These are phyloP conservation scores for Talaromyces piceae DNA, from an alignment of 2,329 filamentous ascomycete species.

Conservation along the genomic window DNA sequence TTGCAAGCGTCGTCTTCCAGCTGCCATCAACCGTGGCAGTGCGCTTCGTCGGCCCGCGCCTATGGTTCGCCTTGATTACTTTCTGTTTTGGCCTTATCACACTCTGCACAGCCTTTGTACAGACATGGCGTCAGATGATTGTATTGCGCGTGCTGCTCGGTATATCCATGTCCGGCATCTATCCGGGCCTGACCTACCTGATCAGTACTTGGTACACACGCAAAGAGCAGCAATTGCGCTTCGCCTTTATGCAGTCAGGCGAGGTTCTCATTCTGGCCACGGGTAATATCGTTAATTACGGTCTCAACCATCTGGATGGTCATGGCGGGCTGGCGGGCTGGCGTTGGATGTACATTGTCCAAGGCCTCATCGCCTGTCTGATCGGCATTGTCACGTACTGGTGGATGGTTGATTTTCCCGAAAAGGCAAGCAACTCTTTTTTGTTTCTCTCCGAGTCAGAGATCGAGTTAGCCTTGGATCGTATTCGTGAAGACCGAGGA, in stretches of 20 bases:
- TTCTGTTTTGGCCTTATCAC: slow-evolving; percentile 58
- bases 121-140: slow-evolving; percentile 63
- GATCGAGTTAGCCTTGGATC: slow-evolving; percentile 47
- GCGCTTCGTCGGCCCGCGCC: slow-evolving; percentile 55
- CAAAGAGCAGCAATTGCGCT: slow-evolving; percentile 58
- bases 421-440: slow-evolving; percentile 50
- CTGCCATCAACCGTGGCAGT: slow-evolving; percentile 61
- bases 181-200: slow-evolving; percentile 38
- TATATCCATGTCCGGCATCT: slow-evolving; percentile 49
- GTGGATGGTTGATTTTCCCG: slow-evolving; percentile 66
- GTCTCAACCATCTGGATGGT: slow-evolving; percentile 57
- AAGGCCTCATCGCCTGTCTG: slow-evolving; percentile 53
- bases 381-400: slow-evolving; percentile 57
- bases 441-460: slow-evolving; percentile 52
- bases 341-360: slow-evolving; percentile 64
- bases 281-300: slow-evolving; percentile 61
- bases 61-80: slow-evolving; percentile 56
- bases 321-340: slow-evolving; percentile 51
- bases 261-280: slow-evolving; percentile 60
- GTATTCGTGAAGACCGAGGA: slow-evolving; percentile 55
- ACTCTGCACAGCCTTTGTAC: slow-evolving; percentile 60
- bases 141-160: slow-evolving; percentile 58
- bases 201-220: slow-evolving; percentile 55
- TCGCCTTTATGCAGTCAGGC: slow-evolving; percentile 57
- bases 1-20: slow-evolving; percentile 61